These are phyloP conservation scores for Vaccinium macrocarpon DNA, from an alignment of 148 eudicot genomes.

Conservation along the genomic window DNA sequence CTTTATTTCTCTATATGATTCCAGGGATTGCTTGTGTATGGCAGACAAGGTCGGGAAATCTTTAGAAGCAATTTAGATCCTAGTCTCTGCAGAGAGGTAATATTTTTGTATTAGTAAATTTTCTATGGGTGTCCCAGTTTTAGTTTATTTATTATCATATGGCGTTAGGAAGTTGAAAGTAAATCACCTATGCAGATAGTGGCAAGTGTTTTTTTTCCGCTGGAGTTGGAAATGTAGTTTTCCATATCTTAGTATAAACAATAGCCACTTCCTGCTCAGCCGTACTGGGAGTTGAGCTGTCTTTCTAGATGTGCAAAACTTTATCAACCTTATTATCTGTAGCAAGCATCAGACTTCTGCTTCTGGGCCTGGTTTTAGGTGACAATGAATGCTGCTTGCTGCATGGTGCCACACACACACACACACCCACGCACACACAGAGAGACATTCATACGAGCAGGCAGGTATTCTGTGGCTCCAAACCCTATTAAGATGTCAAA, in stretches of 20 bases:
- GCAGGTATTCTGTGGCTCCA: constrained; percentile 7
- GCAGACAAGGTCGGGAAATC: constrained; percentile 86
- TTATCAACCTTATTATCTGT: background rate
- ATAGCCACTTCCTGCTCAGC: background rate
- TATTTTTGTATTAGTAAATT: background rate
- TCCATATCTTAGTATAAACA: background rate
- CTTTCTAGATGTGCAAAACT: background rate
- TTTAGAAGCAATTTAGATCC: constrained; percentile 72
- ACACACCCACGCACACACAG: no score
- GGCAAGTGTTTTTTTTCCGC: background rate
- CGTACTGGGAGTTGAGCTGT: background rate
- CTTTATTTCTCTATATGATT: constrained; percentile 13
- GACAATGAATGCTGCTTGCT: background rate
- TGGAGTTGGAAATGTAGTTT: background rate
- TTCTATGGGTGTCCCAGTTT: background rate
- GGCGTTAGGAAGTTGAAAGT: background rate
- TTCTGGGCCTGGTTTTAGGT: constrained; percentile 11
- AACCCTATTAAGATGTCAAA: background rate
- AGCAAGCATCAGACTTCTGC: background rate
- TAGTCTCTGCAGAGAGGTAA: constrained; percentile 76
- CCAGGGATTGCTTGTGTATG: constrained; percentile 93
- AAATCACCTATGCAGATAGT: background rate
- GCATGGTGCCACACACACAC: background rate
- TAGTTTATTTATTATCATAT: background rate
- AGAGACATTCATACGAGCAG: background rate